phyloP scores from a whole-genome alignment of 1,284 basidiomycete species.

The Leccinum insigne region DNA sequence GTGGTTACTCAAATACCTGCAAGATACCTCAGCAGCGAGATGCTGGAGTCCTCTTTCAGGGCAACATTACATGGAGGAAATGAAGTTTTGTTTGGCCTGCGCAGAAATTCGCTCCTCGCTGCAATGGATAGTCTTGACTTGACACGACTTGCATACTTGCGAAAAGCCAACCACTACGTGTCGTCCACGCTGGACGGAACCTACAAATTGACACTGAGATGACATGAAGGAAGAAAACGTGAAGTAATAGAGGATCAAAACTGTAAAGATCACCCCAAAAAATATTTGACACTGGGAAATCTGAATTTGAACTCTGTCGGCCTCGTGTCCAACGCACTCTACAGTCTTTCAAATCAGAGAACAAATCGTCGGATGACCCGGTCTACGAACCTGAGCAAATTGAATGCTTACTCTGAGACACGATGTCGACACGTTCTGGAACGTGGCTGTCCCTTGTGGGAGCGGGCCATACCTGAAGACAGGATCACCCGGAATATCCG shows the following conservation, averaged over 20 bases:
- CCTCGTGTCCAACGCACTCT: background rate
- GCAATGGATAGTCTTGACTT: constrained; percentile 14
- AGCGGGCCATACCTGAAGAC: background rate
- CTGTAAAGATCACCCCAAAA: constrained; percentile 4
- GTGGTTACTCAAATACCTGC: constrained; percentile 8
- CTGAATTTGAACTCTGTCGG: background rate
- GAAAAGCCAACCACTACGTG: constrained; percentile 13
- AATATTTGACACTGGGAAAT: no score
- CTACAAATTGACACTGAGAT: background rate
- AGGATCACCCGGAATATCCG: background rate
- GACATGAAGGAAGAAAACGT: background rate
- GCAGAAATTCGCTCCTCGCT: background rate
- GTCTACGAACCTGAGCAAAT: background rate
- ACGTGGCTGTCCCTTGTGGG: background rate
- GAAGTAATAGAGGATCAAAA: constrained; percentile 12
- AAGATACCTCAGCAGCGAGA: constrained; percentile 17
- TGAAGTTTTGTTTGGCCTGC: background rate
- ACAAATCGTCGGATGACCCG: background rate
- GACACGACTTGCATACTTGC: constrained; percentile 19
- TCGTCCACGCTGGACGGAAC: background rate
- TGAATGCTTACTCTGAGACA: background rate
- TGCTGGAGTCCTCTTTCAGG: constrained; percentile 4
- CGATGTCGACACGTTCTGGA: background rate
- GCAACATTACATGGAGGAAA: constrained; percentile 1
- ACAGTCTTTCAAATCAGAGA: background rate